Percentiles rank a stretch among this genome's conserved stretches.
Evolutionary conservation across 495 filamentous ascomycete species (phyloP).

Genomic region (Cercophora samala): DNA sequence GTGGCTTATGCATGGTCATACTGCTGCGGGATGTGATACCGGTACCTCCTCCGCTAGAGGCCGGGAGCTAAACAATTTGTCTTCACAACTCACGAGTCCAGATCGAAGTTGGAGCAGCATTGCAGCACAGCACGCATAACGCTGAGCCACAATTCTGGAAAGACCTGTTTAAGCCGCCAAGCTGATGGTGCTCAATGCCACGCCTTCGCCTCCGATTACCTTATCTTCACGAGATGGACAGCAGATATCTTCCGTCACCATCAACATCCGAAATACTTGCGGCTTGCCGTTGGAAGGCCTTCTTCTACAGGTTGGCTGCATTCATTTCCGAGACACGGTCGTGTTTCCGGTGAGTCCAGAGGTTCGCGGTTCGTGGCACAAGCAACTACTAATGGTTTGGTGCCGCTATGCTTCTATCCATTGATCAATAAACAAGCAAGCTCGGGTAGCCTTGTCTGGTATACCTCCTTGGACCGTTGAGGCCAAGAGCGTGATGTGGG

Average conservation of each 20-base stretch:
- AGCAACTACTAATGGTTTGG: background rate
- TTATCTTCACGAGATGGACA: background rate
- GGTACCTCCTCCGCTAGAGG: background rate
- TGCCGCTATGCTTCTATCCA: background rate
- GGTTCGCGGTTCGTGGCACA: background rate
- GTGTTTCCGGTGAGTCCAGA: background rate
- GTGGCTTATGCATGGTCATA: constrained; percentile 28
- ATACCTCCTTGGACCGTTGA: background rate
- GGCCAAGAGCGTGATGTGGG: background rate
- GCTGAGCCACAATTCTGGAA: background rate
- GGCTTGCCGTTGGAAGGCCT: background rate
- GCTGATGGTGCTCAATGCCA: background rate
- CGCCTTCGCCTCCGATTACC: background rate
- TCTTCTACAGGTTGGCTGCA: background rate
- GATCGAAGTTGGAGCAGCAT: background rate
- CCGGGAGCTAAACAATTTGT: background rate
- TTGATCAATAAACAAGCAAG: background rate
- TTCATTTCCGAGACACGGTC: background rate
- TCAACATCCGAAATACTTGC: background rate
- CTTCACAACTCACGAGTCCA: background rate
- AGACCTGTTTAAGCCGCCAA: background rate
- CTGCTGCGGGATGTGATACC: background rate
- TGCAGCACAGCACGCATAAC: background rate
- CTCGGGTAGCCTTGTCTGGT: background rate
- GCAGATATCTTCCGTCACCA: background rate